Evolutionary conservation across 306 rosid species (phyloP).

Genomic region (Cucurbita pepo): DNA sequence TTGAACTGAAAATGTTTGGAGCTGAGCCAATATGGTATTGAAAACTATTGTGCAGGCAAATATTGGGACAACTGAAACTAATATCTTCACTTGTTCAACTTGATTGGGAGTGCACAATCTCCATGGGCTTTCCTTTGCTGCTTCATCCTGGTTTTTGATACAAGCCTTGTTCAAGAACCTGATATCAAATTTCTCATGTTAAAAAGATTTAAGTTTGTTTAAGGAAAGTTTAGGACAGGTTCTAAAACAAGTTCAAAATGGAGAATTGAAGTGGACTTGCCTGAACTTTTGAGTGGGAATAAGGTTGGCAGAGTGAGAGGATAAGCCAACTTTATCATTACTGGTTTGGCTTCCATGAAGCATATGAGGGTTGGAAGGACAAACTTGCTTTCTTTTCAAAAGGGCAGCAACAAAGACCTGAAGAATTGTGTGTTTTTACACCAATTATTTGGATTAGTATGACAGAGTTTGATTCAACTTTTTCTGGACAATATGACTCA

Average conservation of each 20-base stretch:
- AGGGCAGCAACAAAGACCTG: slow-evolving; percentile 92
- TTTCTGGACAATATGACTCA: slow-evolving; percentile 6
- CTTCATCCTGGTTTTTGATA: slow-evolving; percentile 32
- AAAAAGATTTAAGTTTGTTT: background rate
- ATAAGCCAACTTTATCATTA: slow-evolving; percentile 3
- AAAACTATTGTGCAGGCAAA: slow-evolving; percentile 91
- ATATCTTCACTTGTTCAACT: slow-evolving; percentile 65
- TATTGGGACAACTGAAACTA: slow-evolving; percentile 68
- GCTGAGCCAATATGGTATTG: slow-evolving; percentile 94
- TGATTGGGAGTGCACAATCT: slow-evolving; percentile 53
- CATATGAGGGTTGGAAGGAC: slow-evolving; percentile 46
- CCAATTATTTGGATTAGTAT: background rate
- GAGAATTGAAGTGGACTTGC: slow-evolving; percentile 11
- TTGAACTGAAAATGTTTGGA: slow-evolving; percentile 93
- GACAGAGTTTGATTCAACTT: background rate
- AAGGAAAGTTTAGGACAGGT: background rate
- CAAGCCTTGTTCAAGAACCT: slow-evolving; percentile 93
- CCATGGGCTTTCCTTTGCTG: slow-evolving; percentile 62
- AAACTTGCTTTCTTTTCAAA: slow-evolving; percentile 46
- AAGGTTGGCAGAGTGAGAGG: slow-evolving; percentile 13
- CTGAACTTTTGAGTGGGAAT: slow-evolving; percentile 49
- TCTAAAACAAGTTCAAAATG: background rate
- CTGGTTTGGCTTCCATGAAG: slow-evolving; percentile 41
- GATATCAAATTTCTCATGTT: no score
- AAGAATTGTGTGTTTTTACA: background rate